Percentiles rank a stretch among this genome's conserved stretches.
Conservation (phyloP, 805 yeast genomes). For the Candida maris region DNA sequence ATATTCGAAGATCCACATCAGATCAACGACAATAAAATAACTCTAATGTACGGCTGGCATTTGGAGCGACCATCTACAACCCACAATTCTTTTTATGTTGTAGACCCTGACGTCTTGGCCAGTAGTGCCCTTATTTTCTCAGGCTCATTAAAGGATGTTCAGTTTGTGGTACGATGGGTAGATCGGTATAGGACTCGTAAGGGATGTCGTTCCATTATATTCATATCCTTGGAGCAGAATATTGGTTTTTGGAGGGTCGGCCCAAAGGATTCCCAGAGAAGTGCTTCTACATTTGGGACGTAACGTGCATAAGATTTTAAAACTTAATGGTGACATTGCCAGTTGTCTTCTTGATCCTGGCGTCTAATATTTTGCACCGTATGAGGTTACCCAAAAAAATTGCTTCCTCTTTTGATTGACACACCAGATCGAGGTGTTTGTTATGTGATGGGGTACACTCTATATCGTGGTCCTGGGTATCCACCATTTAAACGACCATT, state of each 20-base stretch:
- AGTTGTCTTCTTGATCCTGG: slow-evolving; percentile 1
- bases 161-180: not conserved
- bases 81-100: not conserved
- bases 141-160: not conserved
- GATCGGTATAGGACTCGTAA: not conserved
- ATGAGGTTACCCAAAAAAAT: not conserved
- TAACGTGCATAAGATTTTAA: not conserved
- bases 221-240: not conserved
- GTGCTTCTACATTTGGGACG: not conserved
- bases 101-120: not conserved
- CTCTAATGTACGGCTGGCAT: not conserved
- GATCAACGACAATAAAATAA: not conserved
- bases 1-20: not conserved
- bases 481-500: slow-evolving; percentile 1
- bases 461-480: not conserved
- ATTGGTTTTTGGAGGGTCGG: not conserved
- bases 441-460: not conserved
- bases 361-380: not conserved
- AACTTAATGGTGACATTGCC: not conserved
- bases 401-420: not conserved
- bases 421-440: slow-evolving; percentile 1
- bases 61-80: not conserved
- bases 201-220: slow-evolving; percentile 1
- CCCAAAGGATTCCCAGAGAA: not conserved
- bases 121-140: slow-evolving; percentile 1